Conservation (phyloP, 2,329 filamentous ascomycete species). For the Hymenoscyphus linearis region DNA sequence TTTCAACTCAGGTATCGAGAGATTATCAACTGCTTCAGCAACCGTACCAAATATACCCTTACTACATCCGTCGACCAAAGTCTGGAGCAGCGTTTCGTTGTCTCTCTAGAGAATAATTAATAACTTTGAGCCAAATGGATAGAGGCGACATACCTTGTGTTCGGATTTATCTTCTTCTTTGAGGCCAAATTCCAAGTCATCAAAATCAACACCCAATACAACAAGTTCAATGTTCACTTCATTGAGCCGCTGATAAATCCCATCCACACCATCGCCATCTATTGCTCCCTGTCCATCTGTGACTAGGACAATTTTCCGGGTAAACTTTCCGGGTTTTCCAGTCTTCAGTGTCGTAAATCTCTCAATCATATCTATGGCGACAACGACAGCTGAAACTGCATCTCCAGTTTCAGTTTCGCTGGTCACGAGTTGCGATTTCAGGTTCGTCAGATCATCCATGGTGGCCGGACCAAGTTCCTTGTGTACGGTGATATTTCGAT, state of each 20-base stretch:
- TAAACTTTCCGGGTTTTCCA: constrained; percentile 58
- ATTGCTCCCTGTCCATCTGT: constrained; percentile 66
- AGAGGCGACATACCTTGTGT: constrained; percentile 51
- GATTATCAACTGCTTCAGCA: constrained; percentile 74
- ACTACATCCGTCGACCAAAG: constrained; percentile 60
- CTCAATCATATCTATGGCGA: constrained; percentile 83
- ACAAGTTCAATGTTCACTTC: constrained; percentile 71
- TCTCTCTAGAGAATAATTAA: constrained; percentile 40
- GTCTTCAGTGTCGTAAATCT: constrained; percentile 63
- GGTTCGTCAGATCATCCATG: constrained; percentile 62
- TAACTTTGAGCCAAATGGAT: constrained; percentile 11
- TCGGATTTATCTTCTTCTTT: constrained; percentile 82
- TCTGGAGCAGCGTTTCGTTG: constrained; percentile 66
- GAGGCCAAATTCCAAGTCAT: constrained; percentile 81
- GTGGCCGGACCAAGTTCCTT: constrained; percentile 57
- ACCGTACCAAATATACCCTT: constrained; percentile 76
- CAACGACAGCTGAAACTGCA: constrained; percentile 77
- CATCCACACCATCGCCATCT: constrained; percentile 22
- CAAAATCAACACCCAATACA: constrained; percentile 89
- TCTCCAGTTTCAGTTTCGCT: constrained; percentile 70
- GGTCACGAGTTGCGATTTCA: constrained; percentile 60
- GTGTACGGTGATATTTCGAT: constrained; percentile 71
- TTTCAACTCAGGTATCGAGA: constrained; percentile 74
- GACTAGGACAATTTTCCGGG: constrained; percentile 73
- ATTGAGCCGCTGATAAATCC: constrained; percentile 70